Base-by-base conservation (phyloP, 2,329 filamentous ascomycete species). In the Diaporthe batatas region DNA sequence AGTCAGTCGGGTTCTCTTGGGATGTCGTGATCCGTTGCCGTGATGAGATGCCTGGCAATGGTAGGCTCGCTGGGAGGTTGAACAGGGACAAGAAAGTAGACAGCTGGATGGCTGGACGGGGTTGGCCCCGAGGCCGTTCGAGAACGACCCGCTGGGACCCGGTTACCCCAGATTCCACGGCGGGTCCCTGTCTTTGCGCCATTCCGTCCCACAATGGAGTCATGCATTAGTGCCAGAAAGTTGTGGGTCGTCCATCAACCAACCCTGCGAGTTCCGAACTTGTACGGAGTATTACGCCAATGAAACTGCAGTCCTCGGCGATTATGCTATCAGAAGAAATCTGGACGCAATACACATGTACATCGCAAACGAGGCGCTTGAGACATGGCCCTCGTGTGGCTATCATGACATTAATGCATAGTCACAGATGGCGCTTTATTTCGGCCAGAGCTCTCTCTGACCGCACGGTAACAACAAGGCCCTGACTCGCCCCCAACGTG, bases 141-240 rank as follows among this genome's bases (percentile, higher is more conserved):
- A 55, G 29, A n/a, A 53, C 39, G 58, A 58, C 58, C 51, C 39
- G 18, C 36, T 42, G 42, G 51, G 36, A 58, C 65, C 51, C 39
- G 47, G 25, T 47, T 72, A 72, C 73, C 71, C 70, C 73, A 62
- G 73, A 73, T 72, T 57, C 44, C n/a, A 42, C 12, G 32, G 70
- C 54, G 70, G 70, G 65, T 54, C 54, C 54, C 29, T 8, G 57
- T 21, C 29, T 34, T 74, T 70, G 54, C 73, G 73, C 71, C 73
- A 70, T 74, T 57, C 32, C 36, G 8, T 44, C 47, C 71, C 73
- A 64, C 54, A 54, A 73, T 74, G 42, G 70, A 58, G 39, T 68
- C 71, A 74, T 74, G 70, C 70, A 59, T 73, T 72, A 72, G 73
- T 59, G 65, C n/a, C 6, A 25, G 25, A 65, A 25, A 42, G n/a